Conservation (phyloP, 495 filamentous ascomycete species). For the Umbilicaria muhlenbergii region DNA sequence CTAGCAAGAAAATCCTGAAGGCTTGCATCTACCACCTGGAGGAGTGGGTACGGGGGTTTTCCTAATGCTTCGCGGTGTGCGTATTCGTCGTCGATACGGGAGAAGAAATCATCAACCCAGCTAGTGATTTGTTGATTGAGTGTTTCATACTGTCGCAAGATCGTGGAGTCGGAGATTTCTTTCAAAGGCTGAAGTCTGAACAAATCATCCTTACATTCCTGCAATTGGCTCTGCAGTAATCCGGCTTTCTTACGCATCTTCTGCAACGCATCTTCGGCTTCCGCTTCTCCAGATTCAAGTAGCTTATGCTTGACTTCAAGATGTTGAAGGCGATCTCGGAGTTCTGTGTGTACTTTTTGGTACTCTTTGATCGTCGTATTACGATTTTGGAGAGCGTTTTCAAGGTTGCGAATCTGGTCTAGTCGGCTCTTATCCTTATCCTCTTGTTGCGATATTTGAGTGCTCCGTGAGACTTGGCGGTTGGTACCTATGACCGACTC, state of each 20-base stretch:
- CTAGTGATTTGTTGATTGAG: background rate
- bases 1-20: background rate
- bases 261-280: background rate
- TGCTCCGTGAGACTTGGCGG: no score
- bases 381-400: no score
- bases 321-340: no score
- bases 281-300: no score
- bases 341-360: no score
- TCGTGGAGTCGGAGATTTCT: constrained; percentile 2
- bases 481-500: no score
- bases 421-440: no score
- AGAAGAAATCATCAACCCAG: constrained; percentile 6
- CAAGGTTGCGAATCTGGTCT: no score
- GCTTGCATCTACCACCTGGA: background rate
- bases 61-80: background rate
- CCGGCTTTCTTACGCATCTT: background rate
- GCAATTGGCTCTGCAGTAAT: background rate
- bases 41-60: background rate
- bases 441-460: no score
- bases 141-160: background rate
- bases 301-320: no score
- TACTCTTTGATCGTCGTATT: no score
- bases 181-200: constrained; percentile 2
- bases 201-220: constrained; percentile 8
- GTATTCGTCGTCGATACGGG: background rate